Conservation (phyloP, 768 basidiomycete genomes). For the Leccinum olivaceopallidum region DNA sequence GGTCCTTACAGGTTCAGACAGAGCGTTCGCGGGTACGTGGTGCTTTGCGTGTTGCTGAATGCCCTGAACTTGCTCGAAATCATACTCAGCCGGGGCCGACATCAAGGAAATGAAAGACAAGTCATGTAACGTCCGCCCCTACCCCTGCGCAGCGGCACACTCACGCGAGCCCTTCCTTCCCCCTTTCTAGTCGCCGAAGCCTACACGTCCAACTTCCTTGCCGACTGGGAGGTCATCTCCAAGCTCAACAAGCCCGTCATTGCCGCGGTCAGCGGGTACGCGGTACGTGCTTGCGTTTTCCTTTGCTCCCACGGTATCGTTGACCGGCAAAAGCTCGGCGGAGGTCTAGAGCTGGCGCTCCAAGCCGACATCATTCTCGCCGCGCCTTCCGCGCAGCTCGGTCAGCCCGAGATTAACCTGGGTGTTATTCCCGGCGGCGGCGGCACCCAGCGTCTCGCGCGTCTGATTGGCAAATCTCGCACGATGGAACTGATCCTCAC, state of each 20-base stretch:
- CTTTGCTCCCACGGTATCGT: not conserved
- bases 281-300: slow-evolving; percentile 49
- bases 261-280: slow-evolving; percentile 94
- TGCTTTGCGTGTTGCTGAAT: not conserved
- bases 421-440: slow-evolving; percentile 95
- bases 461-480: slow-evolving; percentile 85
- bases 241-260: slow-evolving; percentile 89
- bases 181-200: slow-evolving; percentile 69
- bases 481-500: slow-evolving; percentile 95
- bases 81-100: slow-evolving; percentile 81
- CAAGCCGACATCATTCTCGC: slow-evolving; percentile 96
- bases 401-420: slow-evolving; percentile 95
- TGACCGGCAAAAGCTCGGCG: slow-evolving; percentile 71
- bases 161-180: not conserved
- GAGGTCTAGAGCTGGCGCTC: slow-evolving; percentile 94
- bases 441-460: slow-evolving; percentile 88
- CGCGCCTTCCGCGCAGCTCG: slow-evolving; percentile 87
- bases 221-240: slow-evolving; percentile 76
- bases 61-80: not conserved
- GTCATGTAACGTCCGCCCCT: slow-evolving; percentile 56
- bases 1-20: slow-evolving; percentile 90
- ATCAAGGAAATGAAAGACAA: slow-evolving; percentile 99
- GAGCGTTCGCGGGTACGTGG: slow-evolving; percentile 85
- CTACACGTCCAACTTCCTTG: slow-evolving; percentile 83
- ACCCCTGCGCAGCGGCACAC: not conserved